phyloP scores from a whole-genome alignment of 805 yeast genomes.

The Kockiozyma suomiensis region DNA sequence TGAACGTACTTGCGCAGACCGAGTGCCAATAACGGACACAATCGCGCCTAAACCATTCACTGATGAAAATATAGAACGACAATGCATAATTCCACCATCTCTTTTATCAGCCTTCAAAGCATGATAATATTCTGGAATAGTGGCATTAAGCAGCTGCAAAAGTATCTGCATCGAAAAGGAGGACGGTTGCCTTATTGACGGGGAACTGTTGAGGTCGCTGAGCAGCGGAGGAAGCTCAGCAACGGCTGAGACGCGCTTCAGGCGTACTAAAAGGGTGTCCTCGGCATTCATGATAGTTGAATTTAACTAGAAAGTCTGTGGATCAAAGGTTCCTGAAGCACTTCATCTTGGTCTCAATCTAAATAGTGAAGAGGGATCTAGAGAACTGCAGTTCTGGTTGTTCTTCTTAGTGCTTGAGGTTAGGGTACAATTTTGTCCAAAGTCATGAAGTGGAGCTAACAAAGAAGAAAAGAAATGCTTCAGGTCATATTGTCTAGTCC shows the following conservation, averaged over 20 bases:
- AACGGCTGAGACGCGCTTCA: not conserved
- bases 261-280: not conserved
- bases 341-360: not conserved
- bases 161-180: conserved; percentile 4
- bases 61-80: not conserved
- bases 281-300: not conserved
- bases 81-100: not conserved
- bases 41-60: conserved; percentile 9
- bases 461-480: too few relatives aligned
- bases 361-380: too few relatives aligned
- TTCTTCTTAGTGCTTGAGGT: too few relatives aligned
- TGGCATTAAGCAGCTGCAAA: conserved; percentile 4
- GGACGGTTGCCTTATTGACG: not conserved
- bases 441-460: too few relatives aligned
- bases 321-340: not conserved
- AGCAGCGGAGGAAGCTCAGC: not conserved
- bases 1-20: not conserved
- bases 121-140: conserved; percentile 13
- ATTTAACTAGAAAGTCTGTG: not conserved
- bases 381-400: too few relatives aligned
- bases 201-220: not conserved
- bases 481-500: too few relatives aligned
- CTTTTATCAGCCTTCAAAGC: not conserved
- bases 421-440: too few relatives aligned
- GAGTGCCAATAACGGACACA: not conserved